Conservation (phyloP, 495 filamentous ascomycete genomes). For the Xylaria cubensis region DNA sequence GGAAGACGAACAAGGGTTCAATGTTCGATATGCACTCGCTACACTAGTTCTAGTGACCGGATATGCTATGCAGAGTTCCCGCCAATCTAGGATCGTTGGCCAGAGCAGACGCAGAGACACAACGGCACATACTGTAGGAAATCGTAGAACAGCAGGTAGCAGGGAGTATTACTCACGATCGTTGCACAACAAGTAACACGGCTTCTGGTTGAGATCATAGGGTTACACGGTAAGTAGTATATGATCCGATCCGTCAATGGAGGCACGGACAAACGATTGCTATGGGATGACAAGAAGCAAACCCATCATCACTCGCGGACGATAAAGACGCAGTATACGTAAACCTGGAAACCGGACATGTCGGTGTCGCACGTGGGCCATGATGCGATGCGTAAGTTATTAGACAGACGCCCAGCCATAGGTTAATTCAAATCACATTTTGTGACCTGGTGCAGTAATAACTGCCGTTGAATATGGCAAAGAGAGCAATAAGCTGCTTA, state of each 20-base stretch:
- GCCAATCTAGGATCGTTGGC: conserved; percentile 7
- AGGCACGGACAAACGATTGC: background rate
- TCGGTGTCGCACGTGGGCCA: conserved; percentile 8
- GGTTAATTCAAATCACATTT: conserved; percentile 17
- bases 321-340: background rate
- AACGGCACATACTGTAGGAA: background rate
- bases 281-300: background rate
- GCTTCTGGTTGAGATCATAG: background rate
- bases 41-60: conserved; percentile 11
- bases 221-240: background rate
- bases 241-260: background rate
- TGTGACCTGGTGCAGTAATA: background rate
- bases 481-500: background rate
- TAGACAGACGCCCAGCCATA: conserved; percentile 3
- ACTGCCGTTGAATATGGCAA: conserved; percentile 2
- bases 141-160: background rate
- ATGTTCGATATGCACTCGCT: conserved; percentile 7
- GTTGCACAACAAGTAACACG: background rate
- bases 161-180: background rate
- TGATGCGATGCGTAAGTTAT: background rate
- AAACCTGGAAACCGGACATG: background rate
- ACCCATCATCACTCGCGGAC: background rate
- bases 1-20: conserved; percentile 18
- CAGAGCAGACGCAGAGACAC: background rate
- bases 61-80: conserved; percentile 25